Conservation (phyloP, 129 eudicot genomes). For the Artemisia annua region DNA sequence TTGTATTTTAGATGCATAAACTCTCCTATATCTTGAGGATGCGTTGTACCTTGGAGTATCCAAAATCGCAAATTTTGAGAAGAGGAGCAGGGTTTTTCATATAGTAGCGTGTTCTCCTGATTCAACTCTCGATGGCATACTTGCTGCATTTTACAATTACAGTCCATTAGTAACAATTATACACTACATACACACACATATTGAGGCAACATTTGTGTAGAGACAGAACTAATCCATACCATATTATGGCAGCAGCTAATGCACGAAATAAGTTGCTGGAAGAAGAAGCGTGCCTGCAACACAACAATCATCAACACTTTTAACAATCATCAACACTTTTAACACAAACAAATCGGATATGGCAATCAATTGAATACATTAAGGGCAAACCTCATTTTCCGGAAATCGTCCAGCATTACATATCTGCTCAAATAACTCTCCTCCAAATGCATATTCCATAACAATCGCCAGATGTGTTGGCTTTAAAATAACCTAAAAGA, state of each 20-base stretch:
- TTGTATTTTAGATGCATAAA: too few relatives aligned
- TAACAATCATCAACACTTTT: background rate
- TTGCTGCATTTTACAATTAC: too few relatives aligned
- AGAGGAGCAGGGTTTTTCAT: too few relatives aligned
- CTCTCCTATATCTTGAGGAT: too few relatives aligned
- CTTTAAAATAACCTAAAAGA: conserved; percentile 60
- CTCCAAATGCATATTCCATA: conserved; percentile 86
- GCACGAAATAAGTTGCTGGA: conserved; percentile 86
- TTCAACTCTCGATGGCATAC: too few relatives aligned
- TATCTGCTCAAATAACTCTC: conserved; percentile 75
- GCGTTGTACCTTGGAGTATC: too few relatives aligned
- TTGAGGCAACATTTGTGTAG: background rate
- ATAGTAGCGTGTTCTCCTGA: too few relatives aligned
- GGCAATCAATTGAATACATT: conserved; percentile 8
- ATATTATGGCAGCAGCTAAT: conserved; percentile 85
- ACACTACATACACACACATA: conserved; percentile 2
- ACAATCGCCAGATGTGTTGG: conserved; percentile 85
- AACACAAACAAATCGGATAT: background rate
- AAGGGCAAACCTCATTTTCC: conserved; percentile 62
- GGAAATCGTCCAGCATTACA: conserved; percentile 85
- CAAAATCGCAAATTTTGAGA: too few relatives aligned
- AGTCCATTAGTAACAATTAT: too few relatives aligned
- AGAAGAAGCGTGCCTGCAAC: conserved; percentile 80
- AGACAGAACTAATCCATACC: conserved; percentile 41
- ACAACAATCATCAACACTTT: conserved; percentile 15